Evolutionary conservation across 225 moss, liverwort and hornwort species (phyloP).

Genomic region (Bryoerythrophyllum caledonicum): DNA sequence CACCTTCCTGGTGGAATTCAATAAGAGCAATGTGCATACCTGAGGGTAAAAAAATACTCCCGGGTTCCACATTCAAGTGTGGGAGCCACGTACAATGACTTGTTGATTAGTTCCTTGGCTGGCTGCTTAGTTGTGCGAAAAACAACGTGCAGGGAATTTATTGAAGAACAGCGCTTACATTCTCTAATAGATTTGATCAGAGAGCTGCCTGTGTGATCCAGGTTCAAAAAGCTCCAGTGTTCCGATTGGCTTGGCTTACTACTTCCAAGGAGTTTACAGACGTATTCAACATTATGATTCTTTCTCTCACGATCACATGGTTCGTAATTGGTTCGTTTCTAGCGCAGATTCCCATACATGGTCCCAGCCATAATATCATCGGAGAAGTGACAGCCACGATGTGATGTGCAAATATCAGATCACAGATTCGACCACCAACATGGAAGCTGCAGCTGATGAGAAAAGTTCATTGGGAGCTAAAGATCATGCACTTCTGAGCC

Average conservation of each 20-base stretch:
- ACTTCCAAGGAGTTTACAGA: constrained; percentile 7
- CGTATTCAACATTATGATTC: not conserved
- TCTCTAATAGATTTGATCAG: not conserved
- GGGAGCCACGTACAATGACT: constrained; percentile 22
- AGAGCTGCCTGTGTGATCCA: constrained; percentile 2
- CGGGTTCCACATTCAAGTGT: not conserved
- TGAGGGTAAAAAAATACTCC: not conserved
- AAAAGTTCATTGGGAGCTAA: not conserved
- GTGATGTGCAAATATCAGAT: not conserved
- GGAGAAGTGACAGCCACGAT: constrained; percentile 4
- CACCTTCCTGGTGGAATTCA: not conserved
- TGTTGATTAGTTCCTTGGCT: not conserved
- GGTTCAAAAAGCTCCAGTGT: constrained; percentile 8
- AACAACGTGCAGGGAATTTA: not conserved
- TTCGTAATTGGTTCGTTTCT: not conserved
- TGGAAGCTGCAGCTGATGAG: not conserved
- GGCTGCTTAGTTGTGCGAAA: not conserved
- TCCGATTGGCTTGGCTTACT: constrained; percentile 4
- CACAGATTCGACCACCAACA: too few relatives aligned
- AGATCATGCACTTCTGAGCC: not conserved
- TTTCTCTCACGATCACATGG: not conserved
- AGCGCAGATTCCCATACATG: not conserved
- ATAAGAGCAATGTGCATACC: not conserved
- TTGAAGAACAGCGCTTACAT: not conserved
- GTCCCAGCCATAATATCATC: not conserved